These are phyloP conservation scores for Dactylellina sp. DNA, from an alignment of 2,329 filamentous ascomycete species.

Conservation along the genomic window DNA sequence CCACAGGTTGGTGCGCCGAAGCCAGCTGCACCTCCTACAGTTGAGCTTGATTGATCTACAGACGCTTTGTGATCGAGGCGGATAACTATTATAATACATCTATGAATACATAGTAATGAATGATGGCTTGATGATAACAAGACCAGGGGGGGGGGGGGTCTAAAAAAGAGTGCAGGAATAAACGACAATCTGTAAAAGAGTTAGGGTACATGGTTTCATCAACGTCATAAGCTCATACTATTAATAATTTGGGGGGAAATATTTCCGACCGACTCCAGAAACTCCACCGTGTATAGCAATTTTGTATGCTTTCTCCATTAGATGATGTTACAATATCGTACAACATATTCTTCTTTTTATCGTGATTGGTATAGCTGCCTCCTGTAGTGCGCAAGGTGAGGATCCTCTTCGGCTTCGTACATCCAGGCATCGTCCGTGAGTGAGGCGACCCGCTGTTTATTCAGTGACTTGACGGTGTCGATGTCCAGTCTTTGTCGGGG, in stretches of 20 bases:
- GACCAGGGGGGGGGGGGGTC: too few relatives aligned
- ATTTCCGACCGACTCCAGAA: neutral
- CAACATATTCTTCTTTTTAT: conserved; percentile 5
- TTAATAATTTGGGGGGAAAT: too few relatives aligned
- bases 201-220: too few relatives aligned
- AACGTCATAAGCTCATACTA: too few relatives aligned
- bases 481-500: conserved; percentile 71
- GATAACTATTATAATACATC: conserved; percentile 14
- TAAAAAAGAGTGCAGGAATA: too few relatives aligned
- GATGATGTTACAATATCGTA: neutral
- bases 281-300: neutral
- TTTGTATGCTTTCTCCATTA: neutral
- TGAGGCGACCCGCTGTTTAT: conserved; percentile 74
- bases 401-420: conserved; percentile 77
- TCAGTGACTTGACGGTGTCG: conserved; percentile 65
- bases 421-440: conserved; percentile 90
- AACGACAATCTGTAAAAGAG: too few relatives aligned
- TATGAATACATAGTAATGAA: conserved; percentile 13
- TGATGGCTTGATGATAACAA: neutral
- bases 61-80: neutral
- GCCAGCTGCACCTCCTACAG: conserved; percentile 34
- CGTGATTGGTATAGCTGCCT: conserved; percentile 43
- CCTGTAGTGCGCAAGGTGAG: conserved; percentile 24
- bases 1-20: conserved; percentile 57
- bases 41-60: conserved; percentile 54